These are phyloP conservation scores for Ceratocystis huliohia DNA, from an alignment of 2,329 filamentous ascomycete species.

Conservation along the genomic window DNA sequence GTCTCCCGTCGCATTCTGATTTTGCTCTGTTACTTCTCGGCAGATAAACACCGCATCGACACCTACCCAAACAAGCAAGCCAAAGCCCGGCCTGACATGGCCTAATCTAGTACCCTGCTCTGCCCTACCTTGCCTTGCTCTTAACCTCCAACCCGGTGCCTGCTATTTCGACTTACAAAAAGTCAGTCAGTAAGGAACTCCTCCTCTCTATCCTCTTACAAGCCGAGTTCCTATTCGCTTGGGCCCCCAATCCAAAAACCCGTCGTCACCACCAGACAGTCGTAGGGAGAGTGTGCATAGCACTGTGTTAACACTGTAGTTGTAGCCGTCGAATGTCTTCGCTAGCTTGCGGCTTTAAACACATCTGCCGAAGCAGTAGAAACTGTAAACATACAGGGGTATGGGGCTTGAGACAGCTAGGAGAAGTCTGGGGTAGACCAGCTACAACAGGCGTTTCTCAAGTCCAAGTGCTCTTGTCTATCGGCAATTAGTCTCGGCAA, in stretches of 20 bases:
- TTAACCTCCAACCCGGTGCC: no score
- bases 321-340: background rate
- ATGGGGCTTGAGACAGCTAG: background rate
- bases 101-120: no score
- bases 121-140: no score
- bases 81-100: background rate
- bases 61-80: background rate
- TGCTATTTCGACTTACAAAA: no score
- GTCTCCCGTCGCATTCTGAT: background rate
- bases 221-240: background rate
- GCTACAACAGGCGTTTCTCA: background rate
- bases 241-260: background rate
- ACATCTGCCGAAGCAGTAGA: conserved; percentile 5
- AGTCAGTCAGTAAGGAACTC: no score
- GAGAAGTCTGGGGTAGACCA: conserved; percentile 1
- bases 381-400: background rate
- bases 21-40: background rate
- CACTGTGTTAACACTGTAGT: background rate
- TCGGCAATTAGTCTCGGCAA: conserved; percentile 1
- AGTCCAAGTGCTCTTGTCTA: background rate
- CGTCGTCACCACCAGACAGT: background rate
- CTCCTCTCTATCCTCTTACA: background rate
- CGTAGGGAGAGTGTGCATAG: background rate
- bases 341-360: conserved; percentile 3
- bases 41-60: background rate